These are phyloP conservation scores for Podospora comata DNA, from an alignment of 495 filamentous ascomycete genomes.

Conservation along the genomic window DNA sequence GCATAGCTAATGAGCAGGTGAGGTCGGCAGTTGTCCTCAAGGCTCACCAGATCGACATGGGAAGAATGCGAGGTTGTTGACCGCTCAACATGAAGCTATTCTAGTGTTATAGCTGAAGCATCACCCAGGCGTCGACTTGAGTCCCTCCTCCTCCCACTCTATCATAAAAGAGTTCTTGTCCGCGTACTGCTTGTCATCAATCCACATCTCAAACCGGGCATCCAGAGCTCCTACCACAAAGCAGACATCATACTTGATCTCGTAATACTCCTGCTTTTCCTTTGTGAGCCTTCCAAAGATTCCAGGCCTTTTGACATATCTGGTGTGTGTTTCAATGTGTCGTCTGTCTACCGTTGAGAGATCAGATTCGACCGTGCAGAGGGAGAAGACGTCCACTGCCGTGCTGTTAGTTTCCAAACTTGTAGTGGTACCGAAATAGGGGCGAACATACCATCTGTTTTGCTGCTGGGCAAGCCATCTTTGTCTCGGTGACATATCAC, in stretches of 20 bases:
- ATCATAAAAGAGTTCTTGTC: slow-evolving; percentile 1
- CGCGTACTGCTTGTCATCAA: not conserved
- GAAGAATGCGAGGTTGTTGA: not conserved
- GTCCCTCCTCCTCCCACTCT: not conserved
- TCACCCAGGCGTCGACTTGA: not conserved
- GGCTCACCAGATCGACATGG: not conserved
- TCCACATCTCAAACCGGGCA: slow-evolving; percentile 4
- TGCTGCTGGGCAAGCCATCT: not conserved
- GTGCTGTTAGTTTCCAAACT: not conserved
- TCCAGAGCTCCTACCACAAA: slow-evolving; percentile 4
- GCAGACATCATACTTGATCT: not conserved
- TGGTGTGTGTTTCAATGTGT: not conserved
- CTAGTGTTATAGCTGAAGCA: no score
- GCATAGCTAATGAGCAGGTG: not conserved
- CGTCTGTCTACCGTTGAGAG: not conserved
- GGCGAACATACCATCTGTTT: not conserved
- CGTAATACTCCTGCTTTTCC: not conserved
- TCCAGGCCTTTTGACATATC: not conserved
- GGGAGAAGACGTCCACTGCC: not conserved
- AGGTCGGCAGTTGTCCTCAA: not conserved
- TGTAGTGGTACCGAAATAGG: not conserved
- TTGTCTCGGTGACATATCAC: slow-evolving; percentile 2
- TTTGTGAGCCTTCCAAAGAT: not conserved
- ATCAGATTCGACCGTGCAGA: not conserved
- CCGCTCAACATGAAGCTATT: no score